These are phyloP conservation scores for Phialocephala sp. DNA, from an alignment of 2,329 filamentous ascomycete genomes.

Conservation along the genomic window DNA sequence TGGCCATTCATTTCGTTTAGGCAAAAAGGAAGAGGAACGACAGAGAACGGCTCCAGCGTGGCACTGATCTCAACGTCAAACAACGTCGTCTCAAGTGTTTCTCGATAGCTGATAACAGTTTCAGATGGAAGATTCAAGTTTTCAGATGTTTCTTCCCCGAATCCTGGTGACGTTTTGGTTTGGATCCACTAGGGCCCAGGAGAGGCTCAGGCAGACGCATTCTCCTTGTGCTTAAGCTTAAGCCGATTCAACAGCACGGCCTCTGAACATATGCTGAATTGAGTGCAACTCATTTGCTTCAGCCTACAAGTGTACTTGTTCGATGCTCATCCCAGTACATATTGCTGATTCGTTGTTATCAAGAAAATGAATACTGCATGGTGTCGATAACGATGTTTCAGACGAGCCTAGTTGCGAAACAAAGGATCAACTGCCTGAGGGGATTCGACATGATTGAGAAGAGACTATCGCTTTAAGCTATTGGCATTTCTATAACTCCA, in stretches of 20 bases:
- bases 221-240: neutral
- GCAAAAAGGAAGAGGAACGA: no score
- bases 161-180: neutral
- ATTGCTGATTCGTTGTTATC: no score
- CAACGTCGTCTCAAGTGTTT: neutral
- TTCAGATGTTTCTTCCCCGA: neutral
- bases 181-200: neutral
- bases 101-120: constrained; percentile 3
- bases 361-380: no score
- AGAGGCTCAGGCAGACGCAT: neutral
- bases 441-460: no score
- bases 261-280: neutral
- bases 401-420: no score
- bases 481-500: no score
- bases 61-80: constrained; percentile 5
- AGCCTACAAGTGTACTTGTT: neutral
- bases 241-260: neutral
- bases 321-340: no score
- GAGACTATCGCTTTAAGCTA: no score
- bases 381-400: no score
- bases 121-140: neutral
- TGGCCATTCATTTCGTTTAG: constrained; percentile 4
- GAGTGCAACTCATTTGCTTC: neutral
- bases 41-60: neutral
- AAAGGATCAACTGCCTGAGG: no score